These are phyloP conservation scores for Annona cherimola DNA, from an alignment of 164 flowering plant species.

Conservation along the genomic window DNA sequence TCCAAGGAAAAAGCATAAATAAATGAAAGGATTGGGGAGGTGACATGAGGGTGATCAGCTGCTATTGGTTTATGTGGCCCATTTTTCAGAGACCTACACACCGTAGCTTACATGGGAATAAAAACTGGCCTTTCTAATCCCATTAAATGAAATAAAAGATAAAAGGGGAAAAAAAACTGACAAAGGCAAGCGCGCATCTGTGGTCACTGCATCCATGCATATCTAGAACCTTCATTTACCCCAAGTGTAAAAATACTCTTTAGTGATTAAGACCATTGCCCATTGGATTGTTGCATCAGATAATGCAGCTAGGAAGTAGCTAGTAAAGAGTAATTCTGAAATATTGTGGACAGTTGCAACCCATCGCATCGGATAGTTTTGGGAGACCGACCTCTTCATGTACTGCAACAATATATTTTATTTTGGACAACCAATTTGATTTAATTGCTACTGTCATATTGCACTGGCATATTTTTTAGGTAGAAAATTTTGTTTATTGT, in stretches of 20 bases:
- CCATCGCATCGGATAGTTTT: too few species aligned
- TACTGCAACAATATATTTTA: too few species aligned
- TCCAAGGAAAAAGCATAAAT: neutral
- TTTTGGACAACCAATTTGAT: too few species aligned
- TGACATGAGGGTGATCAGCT: slow-evolving; percentile 1
- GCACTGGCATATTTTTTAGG: too few species aligned
- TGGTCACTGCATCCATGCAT: neutral
- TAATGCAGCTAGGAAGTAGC: too few species aligned
- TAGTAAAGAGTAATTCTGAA: too few species aligned
- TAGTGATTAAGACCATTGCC: neutral
- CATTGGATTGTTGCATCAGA: neutral
- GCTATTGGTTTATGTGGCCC: slow-evolving; percentile 9
- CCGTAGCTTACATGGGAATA: slow-evolving; percentile 7
- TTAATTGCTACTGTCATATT: too few species aligned
- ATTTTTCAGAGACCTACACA: slow-evolving; percentile 2
- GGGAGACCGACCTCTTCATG: too few species aligned
- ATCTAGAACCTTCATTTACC: neutral
- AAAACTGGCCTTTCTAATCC: neutral
- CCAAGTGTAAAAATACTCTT: neutral
- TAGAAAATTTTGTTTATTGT: too few species aligned
- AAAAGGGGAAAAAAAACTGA: neutral
- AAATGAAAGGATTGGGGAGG: neutral
- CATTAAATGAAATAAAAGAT: neutral
- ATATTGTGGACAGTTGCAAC: too few species aligned
- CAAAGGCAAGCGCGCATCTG: neutral